Evolutionary conservation across 495 filamentous ascomycete genomes (phyloP), one percentile per base, ranked within the genome.

Genomic region (Arthonia radiata): DNA sequence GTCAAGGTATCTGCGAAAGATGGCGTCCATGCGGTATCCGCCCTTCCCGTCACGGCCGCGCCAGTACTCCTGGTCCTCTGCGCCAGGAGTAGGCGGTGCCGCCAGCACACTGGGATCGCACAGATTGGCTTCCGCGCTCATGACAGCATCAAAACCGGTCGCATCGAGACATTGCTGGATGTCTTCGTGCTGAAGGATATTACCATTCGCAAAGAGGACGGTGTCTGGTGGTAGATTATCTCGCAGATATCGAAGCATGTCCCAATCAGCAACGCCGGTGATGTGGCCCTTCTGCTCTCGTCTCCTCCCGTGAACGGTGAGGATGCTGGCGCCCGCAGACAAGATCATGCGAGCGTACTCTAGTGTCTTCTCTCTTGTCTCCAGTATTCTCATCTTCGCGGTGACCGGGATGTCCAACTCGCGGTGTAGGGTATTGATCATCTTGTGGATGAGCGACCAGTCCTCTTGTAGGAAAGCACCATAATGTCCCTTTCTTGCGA

Each of bases 161-260:
- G 54, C 71, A 32, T 65, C 59, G 9, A 94, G 49, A 40, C 86
- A 99, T 17, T 43, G 44, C 18, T 67, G 59, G n/a, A 94, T 50
- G 43, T 94, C 89, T 2, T 61, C 72, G 30, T 75, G 57, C 44
- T 70, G 68, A 31, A 99, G 58, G 18, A 90, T 73, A 39, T 94
- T 94, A 10, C 86, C 86, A 42, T 99, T 99, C 9, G 86, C 82
- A 42, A 99, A 91, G 5, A 99, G 64, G 5, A 99, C 86, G 19
- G 78, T 78, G 15, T 92, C 79, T 2, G 58, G 50, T 1, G 86
- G 83, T 13, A 99, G 51, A 25, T 77, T 69, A 18, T 90, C 70
- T 23, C 89, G 61, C 26, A 99, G 52, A 36, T 74, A 89, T 14
- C 68, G 59, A 27, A 99, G 67, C 27, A 69, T 60, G 15, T 50